Evolutionary conservation across 2,329 filamentous ascomycete species (phyloP), one percentile per base, ranked within the genome.

Genomic region (Teratosphaeria pseudoeucalypti): DNA sequence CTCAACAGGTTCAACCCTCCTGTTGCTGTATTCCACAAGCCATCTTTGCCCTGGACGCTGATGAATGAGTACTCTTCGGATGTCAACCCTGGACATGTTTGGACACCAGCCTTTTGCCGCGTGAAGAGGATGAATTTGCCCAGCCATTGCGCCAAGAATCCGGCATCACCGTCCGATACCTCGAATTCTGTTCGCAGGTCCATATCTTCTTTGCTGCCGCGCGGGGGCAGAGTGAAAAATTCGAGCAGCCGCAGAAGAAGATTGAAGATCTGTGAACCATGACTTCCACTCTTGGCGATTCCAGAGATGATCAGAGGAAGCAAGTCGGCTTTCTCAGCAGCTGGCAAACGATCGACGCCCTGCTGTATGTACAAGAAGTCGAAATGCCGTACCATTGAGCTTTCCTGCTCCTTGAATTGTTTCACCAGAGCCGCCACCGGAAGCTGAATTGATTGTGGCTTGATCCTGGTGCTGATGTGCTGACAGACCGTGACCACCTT

Each of bases 341-440:
- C 72, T 2, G 80, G 78, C 23, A 89, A 73, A 56, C 86, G 79
- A 57, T 81, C 81, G 53, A 89, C 78, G 47, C 92, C 94, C 70
- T 95, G 90, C 69, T 95, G 89, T 43, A 96, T 88, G 71, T 95
- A 96, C 19, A 88, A 81, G 49, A 97, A 78, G 74, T 97, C 92
- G 66, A 96, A 88, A 71, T 95, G 89, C 63, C 90, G 87, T 64
- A 99, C 84, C 43, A 96, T 79, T 0, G 86, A 78, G 12, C 86
- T 87, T 47, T 85, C 64, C 43, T 84, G 84, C 26, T 89, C 84
- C 73, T 95, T 95, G 79, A 95, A 96, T 72, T 97, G 94, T 66
- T 91, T 87, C 58, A 97, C 74, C 19, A 99, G 80, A 16, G 86
- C 84, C n/a, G 84, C 82, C 12, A 97, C 91, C 0, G 94, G 94